Evolutionary conservation across 2,329 filamentous ascomycete species (phyloP).

Genomic region (Corniculantispora saksenae): DNA sequence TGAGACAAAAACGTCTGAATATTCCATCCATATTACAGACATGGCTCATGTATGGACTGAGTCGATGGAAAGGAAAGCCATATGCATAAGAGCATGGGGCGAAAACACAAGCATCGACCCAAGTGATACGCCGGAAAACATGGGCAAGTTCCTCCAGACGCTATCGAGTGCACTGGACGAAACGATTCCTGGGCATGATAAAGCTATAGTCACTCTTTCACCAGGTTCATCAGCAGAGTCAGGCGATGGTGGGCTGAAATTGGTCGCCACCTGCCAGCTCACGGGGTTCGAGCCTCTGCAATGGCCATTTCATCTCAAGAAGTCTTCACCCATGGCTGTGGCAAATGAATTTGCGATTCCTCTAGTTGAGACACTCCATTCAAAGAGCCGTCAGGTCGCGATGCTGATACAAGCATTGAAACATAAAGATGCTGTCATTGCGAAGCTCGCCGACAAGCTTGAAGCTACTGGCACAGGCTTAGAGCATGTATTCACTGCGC

Average conservation of each 20-base stretch:
- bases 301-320: slow-evolving; percentile 65
- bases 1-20: slow-evolving; percentile 55
- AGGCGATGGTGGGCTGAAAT: slow-evolving; percentile 44
- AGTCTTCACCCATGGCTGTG: slow-evolving; percentile 43
- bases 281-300: slow-evolving; percentile 64
- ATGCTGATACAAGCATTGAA: slow-evolving; percentile 45
- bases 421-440: slow-evolving; percentile 55
- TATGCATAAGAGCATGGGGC: slow-evolving; percentile 62
- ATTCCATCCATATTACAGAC: slow-evolving; percentile 69
- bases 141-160: slow-evolving; percentile 66
- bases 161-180: slow-evolving; percentile 55
- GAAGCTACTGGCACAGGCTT: slow-evolving; percentile 52
- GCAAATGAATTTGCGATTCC: slow-evolving; percentile 54
- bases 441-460: slow-evolving; percentile 55
- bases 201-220: slow-evolving; percentile 47
- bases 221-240: slow-evolving; percentile 34
- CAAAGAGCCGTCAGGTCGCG: slow-evolving; percentile 41
- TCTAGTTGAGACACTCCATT: slow-evolving; percentile 49
- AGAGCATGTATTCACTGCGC: slow-evolving; percentile 54
- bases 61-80: slow-evolving; percentile 58
- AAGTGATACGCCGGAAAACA: slow-evolving; percentile 66
- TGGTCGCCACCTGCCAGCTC: slow-evolving; percentile 61
- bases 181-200: slow-evolving; percentile 46
- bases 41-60: slow-evolving; percentile 74
- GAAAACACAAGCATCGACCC: slow-evolving; percentile 74